Evolutionary conservation across 2,329 filamentous ascomycete genomes (phyloP).

Genomic region (Colletotrichum truncatum): DNA sequence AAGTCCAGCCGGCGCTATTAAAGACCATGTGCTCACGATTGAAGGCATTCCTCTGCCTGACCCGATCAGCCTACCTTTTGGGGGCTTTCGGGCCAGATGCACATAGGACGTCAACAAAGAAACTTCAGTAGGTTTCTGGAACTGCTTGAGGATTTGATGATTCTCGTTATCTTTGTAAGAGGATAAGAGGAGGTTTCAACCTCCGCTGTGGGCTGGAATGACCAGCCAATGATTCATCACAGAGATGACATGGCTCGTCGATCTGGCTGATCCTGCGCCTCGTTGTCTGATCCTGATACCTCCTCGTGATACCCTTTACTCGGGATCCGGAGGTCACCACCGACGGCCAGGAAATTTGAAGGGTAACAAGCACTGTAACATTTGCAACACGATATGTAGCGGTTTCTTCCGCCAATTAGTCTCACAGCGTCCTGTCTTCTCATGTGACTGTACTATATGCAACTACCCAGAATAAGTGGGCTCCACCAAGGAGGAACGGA

Average conservation of each 20-base stretch:
- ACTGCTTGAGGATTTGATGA: background rate
- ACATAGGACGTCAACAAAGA: conserved; percentile 27
- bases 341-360: background rate
- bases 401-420: too few species aligned
- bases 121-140: conserved; percentile 1
- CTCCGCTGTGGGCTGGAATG: background rate
- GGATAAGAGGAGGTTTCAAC: background rate
- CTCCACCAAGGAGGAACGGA: too few species aligned
- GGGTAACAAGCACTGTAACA: background rate
- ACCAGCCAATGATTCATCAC: background rate
- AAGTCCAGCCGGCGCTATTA: background rate
- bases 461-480: too few species aligned
- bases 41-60: conserved; percentile 41
- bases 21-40: background rate
- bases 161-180: background rate
- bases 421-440: too few species aligned
- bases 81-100: conserved; percentile 41
- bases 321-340: background rate
- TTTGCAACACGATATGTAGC: too few species aligned
- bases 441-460: too few species aligned
- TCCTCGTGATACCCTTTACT: background rate
- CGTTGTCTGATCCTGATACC: background rate
- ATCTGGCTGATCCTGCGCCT: background rate
- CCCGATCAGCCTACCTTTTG: conserved; percentile 40
- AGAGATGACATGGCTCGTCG: background rate